Evolutionary conservation across 2,329 filamentous ascomycete genomes (phyloP).

Genomic region (Fusarium incarnatum): DNA sequence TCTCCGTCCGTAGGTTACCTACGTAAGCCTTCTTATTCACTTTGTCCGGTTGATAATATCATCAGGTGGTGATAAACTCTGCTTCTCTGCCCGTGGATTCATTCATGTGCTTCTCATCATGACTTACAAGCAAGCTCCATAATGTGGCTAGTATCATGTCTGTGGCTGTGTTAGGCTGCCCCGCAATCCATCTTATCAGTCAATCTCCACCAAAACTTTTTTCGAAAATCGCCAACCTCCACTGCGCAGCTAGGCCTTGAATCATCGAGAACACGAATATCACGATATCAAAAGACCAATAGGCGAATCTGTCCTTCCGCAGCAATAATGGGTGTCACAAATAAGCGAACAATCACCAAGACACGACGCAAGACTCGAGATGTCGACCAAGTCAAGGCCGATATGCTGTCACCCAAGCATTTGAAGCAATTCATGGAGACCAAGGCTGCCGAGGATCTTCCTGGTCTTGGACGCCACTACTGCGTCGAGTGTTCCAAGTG

Average conservation of each 20-base stretch:
- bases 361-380: conserved; percentile 84
- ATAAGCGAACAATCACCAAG: conserved; percentile 76
- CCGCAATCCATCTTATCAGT: conserved; percentile 17
- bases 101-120: neutral
- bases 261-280: conserved; percentile 8
- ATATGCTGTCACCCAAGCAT: conserved; percentile 82
- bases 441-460: conserved; percentile 87
- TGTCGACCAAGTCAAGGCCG: conserved; percentile 90
- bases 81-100: neutral
- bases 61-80: neutral
- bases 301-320: neutral
- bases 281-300: neutral
- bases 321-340: conserved; percentile 72
- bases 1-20: too few relatives aligned
- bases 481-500: conserved; percentile 96
- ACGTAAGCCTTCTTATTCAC: neutral
- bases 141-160: neutral
- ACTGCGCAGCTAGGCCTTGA: conserved; percentile 10
- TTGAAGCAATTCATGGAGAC: conserved; percentile 81
- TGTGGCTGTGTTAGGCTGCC: conserved; percentile 12
- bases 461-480: conserved; percentile 86
- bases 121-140: neutral
- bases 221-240: conserved; percentile 39
- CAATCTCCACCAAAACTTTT: conserved; percentile 41
- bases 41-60: neutral